A percentile compares a stretch with the other conserved stretches of the same genome.
phyloP scores from a whole-genome alignment of 257 asterid genomes.

The Ophiorrhiza pumila region DNA sequence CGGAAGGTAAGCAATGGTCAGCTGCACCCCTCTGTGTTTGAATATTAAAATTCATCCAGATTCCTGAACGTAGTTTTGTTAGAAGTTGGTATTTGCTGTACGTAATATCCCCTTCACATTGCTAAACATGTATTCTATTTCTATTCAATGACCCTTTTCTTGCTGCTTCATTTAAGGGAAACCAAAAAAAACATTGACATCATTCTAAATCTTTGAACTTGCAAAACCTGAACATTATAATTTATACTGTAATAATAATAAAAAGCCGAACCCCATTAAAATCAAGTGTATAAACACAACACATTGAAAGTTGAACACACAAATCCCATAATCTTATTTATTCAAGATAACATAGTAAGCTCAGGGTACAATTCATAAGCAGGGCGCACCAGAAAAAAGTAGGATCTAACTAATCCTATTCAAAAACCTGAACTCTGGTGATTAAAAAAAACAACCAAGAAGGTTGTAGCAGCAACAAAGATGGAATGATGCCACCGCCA shows the following conservation, averaged over 20 bases:
- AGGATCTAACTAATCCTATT: constrained; percentile 42
- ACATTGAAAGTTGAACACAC: constrained; percentile 4
- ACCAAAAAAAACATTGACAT: not conserved
- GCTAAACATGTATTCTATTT: not conserved
- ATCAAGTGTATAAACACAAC: not conserved
- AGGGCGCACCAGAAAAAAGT: constrained; percentile 30
- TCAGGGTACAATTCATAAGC: constrained; percentile 33
- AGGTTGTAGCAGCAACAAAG: constrained; percentile 16
- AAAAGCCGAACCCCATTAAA: not conserved
- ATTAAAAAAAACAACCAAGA: constrained; percentile 32
- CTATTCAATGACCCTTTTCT: not conserved
- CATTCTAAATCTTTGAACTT: not conserved
- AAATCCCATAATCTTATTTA: constrained; percentile 13
- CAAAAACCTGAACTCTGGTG: constrained; percentile 39
- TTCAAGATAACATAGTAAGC: constrained; percentile 22
- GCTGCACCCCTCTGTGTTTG: not conserved
- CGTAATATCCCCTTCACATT: not conserved
- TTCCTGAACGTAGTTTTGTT: not conserved
- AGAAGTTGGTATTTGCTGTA: not conserved
- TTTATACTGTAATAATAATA: too few relatives aligned
- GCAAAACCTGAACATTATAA: too few relatives aligned
- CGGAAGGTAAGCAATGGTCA: not conserved
- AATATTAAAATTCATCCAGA: not conserved
- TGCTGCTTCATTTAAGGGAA: not conserved
- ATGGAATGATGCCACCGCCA: constrained; percentile 31